Evolutionary conservation across 2,329 filamentous ascomycete species (phyloP).

Genomic region (Calonectria multiphialidica): DNA sequence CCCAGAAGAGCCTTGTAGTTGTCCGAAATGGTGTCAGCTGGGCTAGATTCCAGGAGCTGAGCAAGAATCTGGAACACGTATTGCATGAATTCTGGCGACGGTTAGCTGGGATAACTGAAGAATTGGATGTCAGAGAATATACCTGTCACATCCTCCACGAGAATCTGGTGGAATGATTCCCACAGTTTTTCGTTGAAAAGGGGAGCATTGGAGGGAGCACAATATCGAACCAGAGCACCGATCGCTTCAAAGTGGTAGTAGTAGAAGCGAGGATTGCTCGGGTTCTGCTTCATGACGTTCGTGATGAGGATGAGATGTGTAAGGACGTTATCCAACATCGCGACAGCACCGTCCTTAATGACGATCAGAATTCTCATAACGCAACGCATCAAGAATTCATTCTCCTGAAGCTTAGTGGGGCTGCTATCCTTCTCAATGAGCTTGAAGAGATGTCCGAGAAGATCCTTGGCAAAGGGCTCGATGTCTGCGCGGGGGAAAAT

Average conservation of each 20-base stretch:
- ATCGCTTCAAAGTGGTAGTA: constrained; percentile 98
- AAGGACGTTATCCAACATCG: constrained; percentile 82
- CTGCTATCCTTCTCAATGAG: constrained; percentile 88
- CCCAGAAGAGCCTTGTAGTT: constrained; percentile 85
- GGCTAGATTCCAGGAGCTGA: constrained; percentile 88
- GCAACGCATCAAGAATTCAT: constrained; percentile 98
- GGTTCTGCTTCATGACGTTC: constrained; percentile 91
- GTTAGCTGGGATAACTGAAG: constrained; percentile 45
- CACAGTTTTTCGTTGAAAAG: constrained; percentile 87
- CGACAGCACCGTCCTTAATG: constrained; percentile 83
- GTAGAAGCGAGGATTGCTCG: constrained; percentile 97
- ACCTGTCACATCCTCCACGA: constrained; percentile 86
- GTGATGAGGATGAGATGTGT: constrained; percentile 90
- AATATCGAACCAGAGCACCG: constrained; percentile 83
- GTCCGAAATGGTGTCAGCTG: constrained; percentile 80
- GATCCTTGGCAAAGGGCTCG: constrained; percentile 83
- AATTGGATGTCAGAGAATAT: constrained; percentile 37
- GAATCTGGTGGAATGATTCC: constrained; percentile 82
- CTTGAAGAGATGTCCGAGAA: constrained; percentile 90
- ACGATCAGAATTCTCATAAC: constrained; percentile 98
- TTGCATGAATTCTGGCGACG: constrained; percentile 83
- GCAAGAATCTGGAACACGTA: constrained; percentile 97
- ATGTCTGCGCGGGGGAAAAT: constrained; percentile 86
- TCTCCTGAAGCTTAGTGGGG: constrained; percentile 96
- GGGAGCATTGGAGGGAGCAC: constrained; percentile 73